Percentiles rank a stretch among this genome's conserved stretches.
Evolutionary conservation across 2,329 filamentous ascomycete species (phyloP).

Genomic region (Fusarium clavum): DNA sequence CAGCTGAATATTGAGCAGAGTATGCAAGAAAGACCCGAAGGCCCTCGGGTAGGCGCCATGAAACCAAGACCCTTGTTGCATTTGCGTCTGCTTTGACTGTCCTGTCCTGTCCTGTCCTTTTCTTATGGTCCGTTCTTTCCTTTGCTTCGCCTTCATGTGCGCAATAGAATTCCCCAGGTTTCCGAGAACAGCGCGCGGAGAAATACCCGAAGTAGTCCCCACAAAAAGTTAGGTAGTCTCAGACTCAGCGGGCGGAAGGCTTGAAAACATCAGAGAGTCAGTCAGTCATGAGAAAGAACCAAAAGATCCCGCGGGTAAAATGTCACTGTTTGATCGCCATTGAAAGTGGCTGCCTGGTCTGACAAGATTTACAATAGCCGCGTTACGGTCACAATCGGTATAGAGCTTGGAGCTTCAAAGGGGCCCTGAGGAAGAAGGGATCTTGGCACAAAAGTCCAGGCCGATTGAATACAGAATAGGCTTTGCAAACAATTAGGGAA

Average conservation of each 20-base stretch:
- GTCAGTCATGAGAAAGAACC: not conserved
- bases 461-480: not conserved
- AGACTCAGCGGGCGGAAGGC: not conserved
- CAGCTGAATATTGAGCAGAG: conserved; percentile 26
- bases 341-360: not conserved
- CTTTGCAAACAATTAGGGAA: not conserved
- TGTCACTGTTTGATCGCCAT: not conserved
- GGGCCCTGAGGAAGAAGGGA: not conserved
- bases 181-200: conserved; percentile 15
- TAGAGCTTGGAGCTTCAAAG: not conserved
- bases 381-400: not conserved
- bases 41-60: not conserved
- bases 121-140: not conserved
- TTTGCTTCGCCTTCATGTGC: conserved; percentile 2
- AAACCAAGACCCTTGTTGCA: conserved; percentile 30
- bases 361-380: not conserved
- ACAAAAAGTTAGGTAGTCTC: not conserved
- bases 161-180: conserved; percentile 32
- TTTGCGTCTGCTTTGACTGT: not conserved
- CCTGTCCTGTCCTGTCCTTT: too few relatives aligned
- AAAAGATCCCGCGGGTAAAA: not conserved
- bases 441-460: conserved; percentile 2
- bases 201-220: not conserved
- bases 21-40: not conserved
- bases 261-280: not conserved